Evolutionary conservation across 208 protist genomes (phyloP), one percentile per base, ranked within the genome.

Genomic region (Lotmaria passim): DNA sequence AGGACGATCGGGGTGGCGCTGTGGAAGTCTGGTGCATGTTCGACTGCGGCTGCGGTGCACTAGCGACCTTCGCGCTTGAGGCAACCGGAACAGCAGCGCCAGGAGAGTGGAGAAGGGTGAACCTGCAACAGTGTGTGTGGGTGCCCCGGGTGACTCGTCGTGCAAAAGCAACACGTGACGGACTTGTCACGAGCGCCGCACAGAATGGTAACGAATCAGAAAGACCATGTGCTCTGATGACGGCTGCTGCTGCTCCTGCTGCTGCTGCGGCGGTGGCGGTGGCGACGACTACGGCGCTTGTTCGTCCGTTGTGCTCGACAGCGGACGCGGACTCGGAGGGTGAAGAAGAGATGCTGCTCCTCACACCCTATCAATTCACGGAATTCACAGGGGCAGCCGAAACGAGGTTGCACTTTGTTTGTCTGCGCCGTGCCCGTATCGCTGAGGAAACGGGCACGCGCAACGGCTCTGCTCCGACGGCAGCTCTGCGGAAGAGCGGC

Each of bases 21-120:
- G 21, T 64, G 4, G 71, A 77, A 21, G 62, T 77, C 47, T 63
- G 60, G 46, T 71, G 52, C 41, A 33, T 8, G 10, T 77, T 77
- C 21, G 33, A 14, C 7, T 77, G 63, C 30, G 71, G 71, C n/a
- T 70, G 63, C 48, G 17, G 55, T 15, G 63, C 71, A 8, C 44
- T 77, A 34, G 71, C 57, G 19, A 77, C 56, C 15, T 77, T 71
- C 30, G 33, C 19, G 11, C 44, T 70, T 3, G 39, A 8, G 2
- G 8, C n/a, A n/a, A n/a, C n/a, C n/a, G 26, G 57, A 15, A 53
- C 23, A 11, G 0, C 26, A 33, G 5, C 15, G 47, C 0, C 11
- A 17, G 7, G 5, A 8, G 36, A 19, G 3, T 46, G 39, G 21
- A 11, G 14, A 26, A 6, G 3, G 10, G 63, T 34, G 8, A 21